A percentile compares a stretch with the other conserved stretches of the same genome.
phyloP scores from a whole-genome alignment of 176 grass and related monocot species.

The Oryza nivara region DNA sequence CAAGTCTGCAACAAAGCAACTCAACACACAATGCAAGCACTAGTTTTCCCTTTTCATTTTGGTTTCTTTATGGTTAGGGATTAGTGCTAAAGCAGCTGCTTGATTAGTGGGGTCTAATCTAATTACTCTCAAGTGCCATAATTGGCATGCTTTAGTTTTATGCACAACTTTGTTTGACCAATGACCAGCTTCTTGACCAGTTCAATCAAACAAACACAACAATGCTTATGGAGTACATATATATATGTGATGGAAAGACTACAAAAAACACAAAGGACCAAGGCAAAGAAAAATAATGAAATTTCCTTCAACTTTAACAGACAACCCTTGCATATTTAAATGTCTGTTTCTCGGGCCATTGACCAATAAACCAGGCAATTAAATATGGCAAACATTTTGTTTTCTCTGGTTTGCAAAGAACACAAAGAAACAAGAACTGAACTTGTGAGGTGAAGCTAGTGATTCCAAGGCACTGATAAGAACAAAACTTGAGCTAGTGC shows the following conservation, averaged over 20 bases:
- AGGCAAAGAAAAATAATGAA: slow-evolving; percentile 36
- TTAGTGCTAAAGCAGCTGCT: slow-evolving; percentile 53
- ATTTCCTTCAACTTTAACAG: slow-evolving; percentile 41
- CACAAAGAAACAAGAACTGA: not conserved
- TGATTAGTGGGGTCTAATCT: slow-evolving; percentile 64
- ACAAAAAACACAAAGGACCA: slow-evolving; percentile 53
- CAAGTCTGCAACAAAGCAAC: slow-evolving; percentile 38
- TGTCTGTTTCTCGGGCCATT: slow-evolving; percentile 17
- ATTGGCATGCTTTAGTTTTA: slow-evolving; percentile 41
- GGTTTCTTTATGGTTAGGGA: slow-evolving; percentile 48
- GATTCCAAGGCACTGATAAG: slow-evolving; percentile 23
- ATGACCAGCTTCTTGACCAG: slow-evolving; percentile 46
- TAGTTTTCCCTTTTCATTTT: slow-evolving; percentile 36
- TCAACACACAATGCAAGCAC: slow-evolving; percentile 32
- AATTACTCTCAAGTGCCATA: slow-evolving; percentile 57
- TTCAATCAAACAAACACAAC: slow-evolving; percentile 37
- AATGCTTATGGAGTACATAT: not conserved
- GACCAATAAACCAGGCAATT: slow-evolving; percentile 13
- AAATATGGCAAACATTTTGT: not conserved
- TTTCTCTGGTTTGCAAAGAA: slow-evolving; percentile 21
- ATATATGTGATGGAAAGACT: slow-evolving; percentile 8
- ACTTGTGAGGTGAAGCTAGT: slow-evolving; percentile 1
- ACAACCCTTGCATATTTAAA: slow-evolving; percentile 37
- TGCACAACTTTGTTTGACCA: slow-evolving; percentile 55
- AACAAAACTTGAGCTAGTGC: slow-evolving; percentile 34